Conservation (phyloP, 1,139 yeast genomes). For the Blastobotrys illinoisensis region DNA sequence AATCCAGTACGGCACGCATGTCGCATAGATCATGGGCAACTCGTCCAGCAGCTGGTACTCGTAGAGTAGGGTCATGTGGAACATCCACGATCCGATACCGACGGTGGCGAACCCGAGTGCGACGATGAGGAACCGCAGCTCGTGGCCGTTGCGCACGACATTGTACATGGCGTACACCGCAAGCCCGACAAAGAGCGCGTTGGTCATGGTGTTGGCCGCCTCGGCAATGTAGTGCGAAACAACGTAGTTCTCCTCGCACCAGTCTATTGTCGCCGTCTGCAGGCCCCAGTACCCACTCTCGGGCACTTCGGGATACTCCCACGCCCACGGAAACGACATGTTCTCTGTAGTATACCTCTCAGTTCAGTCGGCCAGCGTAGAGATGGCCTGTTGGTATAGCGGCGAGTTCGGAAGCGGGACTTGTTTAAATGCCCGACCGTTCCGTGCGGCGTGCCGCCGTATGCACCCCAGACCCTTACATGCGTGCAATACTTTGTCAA, state of each 20-base stretch:
- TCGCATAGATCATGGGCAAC: slow-evolving; percentile 96
- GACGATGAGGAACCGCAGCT: slow-evolving; percentile 61
- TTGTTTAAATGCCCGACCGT: not conserved
- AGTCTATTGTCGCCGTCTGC: slow-evolving; percentile 67
- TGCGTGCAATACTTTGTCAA: not conserved
- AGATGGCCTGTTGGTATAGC: not conserved
- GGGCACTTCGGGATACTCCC: slow-evolving; percentile 29
- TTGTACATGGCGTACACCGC: slow-evolving; percentile 64
- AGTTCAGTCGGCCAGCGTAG: not conserved
- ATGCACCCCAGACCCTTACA: slow-evolving; percentile 1
- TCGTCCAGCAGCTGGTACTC: slow-evolving; percentile 90
- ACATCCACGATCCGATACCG: slow-evolving; percentile 90
- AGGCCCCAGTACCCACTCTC: slow-evolving; percentile 31
- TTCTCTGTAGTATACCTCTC: not conserved
- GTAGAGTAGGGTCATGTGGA: slow-evolving; percentile 90
- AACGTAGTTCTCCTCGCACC: slow-evolving; percentile 96
- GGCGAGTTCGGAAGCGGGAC: not conserved
- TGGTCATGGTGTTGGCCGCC: slow-evolving; percentile 75
- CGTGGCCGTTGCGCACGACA: slow-evolving; percentile 56
- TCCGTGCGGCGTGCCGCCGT: not conserved
- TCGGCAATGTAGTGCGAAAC: slow-evolving; percentile 85
- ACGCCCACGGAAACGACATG: slow-evolving; percentile 16
- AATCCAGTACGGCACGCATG: slow-evolving; percentile 92
- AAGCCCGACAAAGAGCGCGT: slow-evolving; percentile 59
- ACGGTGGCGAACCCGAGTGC: slow-evolving; percentile 79